These are phyloP conservation scores for Gremmenia infestans DNA, from an alignment of 2,329 filamentous ascomycete species.

Conservation along the genomic window DNA sequence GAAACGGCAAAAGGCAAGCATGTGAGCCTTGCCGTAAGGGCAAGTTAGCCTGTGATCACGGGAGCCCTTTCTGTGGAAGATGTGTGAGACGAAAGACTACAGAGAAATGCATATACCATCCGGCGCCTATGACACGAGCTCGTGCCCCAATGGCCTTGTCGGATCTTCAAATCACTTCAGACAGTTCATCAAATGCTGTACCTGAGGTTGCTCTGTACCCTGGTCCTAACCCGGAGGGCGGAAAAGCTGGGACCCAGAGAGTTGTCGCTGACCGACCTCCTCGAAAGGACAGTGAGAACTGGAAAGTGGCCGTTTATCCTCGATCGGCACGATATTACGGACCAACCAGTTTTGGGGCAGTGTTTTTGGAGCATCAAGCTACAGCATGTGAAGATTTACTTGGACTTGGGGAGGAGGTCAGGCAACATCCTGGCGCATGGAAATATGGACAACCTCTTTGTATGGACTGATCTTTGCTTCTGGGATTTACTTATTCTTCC, in stretches of 20 bases:
- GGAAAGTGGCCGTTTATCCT: conserved; percentile 19
- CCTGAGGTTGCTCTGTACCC: not conserved
- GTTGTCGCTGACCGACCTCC: not conserved
- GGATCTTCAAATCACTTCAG: not conserved
- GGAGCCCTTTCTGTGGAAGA: conserved; percentile 23
- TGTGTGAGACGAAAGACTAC: conserved; percentile 25
- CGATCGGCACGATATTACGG: conserved; percentile 24
- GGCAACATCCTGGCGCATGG: conserved; percentile 25
- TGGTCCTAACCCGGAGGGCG: not conserved
- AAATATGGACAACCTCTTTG: conserved; percentile 21
- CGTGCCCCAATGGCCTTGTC: conserved; percentile 1
- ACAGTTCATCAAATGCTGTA: not conserved
- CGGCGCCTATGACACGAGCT: conserved; percentile 24
- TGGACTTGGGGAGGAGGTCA: conserved; percentile 23
- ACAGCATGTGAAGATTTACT: conserved; percentile 18
- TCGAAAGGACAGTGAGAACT: conserved; percentile 3
- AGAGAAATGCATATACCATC: conserved; percentile 25
- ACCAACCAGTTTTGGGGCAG: conserved; percentile 27
- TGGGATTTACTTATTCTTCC: not conserved
- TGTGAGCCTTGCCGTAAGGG: conserved; percentile 30
- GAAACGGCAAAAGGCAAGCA: conserved; percentile 29
- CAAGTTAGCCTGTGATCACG: conserved; percentile 29
- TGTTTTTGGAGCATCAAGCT: conserved; percentile 22
- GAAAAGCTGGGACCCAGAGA: not conserved
- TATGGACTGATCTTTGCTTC: not conserved